Evolutionary conservation across 768 basidiomycete species (phyloP), one percentile per base, ranked within the genome.

Genomic region (Termitomyces titanicus): DNA sequence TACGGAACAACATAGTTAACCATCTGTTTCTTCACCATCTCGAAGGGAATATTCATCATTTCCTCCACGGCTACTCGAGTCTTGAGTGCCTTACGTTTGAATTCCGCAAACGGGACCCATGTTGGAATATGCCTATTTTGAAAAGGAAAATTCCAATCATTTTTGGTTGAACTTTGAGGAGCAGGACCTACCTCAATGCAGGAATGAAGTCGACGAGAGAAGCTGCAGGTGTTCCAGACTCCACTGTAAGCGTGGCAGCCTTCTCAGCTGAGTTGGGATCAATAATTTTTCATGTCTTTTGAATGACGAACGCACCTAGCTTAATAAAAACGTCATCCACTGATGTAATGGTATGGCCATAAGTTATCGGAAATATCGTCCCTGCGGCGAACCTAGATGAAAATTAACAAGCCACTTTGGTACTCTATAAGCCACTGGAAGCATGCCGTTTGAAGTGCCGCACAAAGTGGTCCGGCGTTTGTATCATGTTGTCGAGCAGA

Each of bases 171-270:
- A 35, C 25, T 29, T 20, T 46, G 29, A 13, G 2, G 7, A 11
- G 5, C 25, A 47, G 59, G 62, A 27, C 12, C 53, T 59, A 74
- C 77, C 67, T 78, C 64, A 80, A 61, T 35, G 70, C 53, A 37
- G 79, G 79, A 62, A 81, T 75, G 60, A 75, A 79, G 63, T 81
- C 79, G 9, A 81, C 79, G 53, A 79, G 62, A 22, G 72, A 75
- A 22, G 76, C 77, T 34, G 75, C 75, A 25, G 78, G 73, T 4
- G 76, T 74, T 5, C 79, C 77, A 13, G 75, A 70, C 61, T 76
- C 71, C 20, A 77, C 70, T 11, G 79, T 80, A 42, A 79, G 68
- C 25, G 72, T 76, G 18, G 70, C 74, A 39, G 79, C 79, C 35
- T 73, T 70, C 55, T 79, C 76, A 55, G 74, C 79, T 79, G 54